These are phyloP conservation scores for Ganoderma leucocontextum DNA, from an alignment of 1,284 basidiomycete species.

Conservation along the genomic window DNA sequence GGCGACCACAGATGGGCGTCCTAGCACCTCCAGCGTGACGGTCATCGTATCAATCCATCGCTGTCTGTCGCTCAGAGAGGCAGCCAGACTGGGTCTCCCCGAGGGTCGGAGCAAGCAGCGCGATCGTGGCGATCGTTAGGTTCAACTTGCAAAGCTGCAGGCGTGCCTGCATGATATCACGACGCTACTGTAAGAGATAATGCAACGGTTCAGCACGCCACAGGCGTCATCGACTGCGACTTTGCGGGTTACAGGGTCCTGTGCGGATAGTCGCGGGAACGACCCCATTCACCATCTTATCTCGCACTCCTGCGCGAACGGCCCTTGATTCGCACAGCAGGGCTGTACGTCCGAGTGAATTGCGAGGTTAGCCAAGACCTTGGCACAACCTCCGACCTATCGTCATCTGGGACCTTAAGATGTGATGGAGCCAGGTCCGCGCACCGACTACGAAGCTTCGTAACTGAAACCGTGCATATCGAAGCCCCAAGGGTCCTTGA, in stretches of 20 bases:
- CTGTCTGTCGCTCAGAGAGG: not conserved
- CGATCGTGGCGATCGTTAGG: not conserved
- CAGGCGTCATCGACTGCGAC: slow-evolving; percentile 4
- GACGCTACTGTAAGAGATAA: not conserved
- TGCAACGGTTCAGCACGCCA: not conserved
- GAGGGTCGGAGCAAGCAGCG: not conserved
- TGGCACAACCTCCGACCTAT: not conserved
- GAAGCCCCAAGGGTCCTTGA: not conserved
- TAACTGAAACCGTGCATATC: not conserved
- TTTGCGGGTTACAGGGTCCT: not conserved
- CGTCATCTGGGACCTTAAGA: not conserved
- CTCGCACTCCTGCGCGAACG: not conserved
- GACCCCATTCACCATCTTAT: not conserved
- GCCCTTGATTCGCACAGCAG: not conserved
- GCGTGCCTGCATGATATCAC: not conserved
- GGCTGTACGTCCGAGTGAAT: not conserved
- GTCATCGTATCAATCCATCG: slow-evolving; percentile 7
- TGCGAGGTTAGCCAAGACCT: not conserved
- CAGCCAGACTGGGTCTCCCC: not conserved
- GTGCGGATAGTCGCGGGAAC: not conserved
- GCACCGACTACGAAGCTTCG: not conserved
- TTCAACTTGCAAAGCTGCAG: not conserved
- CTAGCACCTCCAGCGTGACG: not conserved
- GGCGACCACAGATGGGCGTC: slow-evolving; percentile 1
- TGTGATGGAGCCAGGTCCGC: not conserved